Evolutionary conservation across 371 early-diverging fungal genomes (phyloP), one percentile per base, ranked within the genome.

Genomic region (Mortierella sp.): DNA sequence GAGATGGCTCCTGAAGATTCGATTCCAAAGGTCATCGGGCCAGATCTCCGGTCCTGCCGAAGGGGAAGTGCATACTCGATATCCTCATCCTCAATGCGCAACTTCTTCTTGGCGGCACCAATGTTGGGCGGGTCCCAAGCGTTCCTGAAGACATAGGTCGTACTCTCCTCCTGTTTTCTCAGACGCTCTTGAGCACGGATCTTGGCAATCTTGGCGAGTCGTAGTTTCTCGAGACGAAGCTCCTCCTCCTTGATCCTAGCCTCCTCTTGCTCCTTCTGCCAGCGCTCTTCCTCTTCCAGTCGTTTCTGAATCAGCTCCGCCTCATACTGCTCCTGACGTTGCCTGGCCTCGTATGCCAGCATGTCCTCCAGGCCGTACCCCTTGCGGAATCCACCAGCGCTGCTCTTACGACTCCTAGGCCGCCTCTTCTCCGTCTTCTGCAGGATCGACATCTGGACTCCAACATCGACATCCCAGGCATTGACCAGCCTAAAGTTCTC

Each of bases 311-410:
- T 65, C 39, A 79, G 53, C 29, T 83, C 84, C 0, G 66, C 68
- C 26, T 83, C 84, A 37, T 73, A 79, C 50, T 70, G 70, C 65
- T 79, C 79, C 37, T 83, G 83, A 11, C 76, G 68, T n/a, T 73
- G 79, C 43, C 66, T 79, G 4, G 79, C 71, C 34, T 83, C 84
- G n/a, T 79, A 79, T 8, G 76, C 76, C 24, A 78, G 69, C 84
- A 83, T 79, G 41, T 83, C 84, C 37, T 83, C 84, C 1, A 83
- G 61, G n/a, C 79, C 73, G 37, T 83, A 83, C 8, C 84, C 84
- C 55, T 79, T 78, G 11, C 84, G 79, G 63, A 83, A 70, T 5
- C 70, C 84, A 34, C 79, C 76, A 11, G 75, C 82, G 50, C 84
- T 83, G 37, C 76, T 79, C 79, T 76, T 83, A 45, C 84, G 84